phyloP scores from a whole-genome alignment of 352 stramenopile species.

The Peronosclerospora sorghi region DNA sequence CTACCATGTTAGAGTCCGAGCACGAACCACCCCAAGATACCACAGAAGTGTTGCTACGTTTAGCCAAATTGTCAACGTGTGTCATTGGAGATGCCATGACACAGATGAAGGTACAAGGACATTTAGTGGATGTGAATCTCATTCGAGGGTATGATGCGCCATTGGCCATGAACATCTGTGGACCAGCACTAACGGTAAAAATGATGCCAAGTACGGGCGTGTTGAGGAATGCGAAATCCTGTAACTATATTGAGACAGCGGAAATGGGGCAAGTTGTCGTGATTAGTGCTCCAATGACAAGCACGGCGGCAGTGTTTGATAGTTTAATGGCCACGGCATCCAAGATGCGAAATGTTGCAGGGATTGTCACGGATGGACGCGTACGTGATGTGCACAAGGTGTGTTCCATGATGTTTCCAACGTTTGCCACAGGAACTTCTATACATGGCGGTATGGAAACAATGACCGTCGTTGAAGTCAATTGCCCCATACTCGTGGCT shows the following conservation, averaged over 20 bases:
- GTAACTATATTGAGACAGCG: conserved; percentile 73
- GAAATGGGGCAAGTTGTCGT: conserved; percentile 72
- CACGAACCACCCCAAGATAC: conserved; percentile 9
- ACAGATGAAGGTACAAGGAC: conserved; percentile 66
- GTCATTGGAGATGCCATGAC: conserved; percentile 73
- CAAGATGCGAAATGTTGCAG: conserved; percentile 51
- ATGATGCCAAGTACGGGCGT: conserved; percentile 57
- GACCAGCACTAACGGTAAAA: conserved; percentile 66
- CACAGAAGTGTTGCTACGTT: conserved; percentile 40
- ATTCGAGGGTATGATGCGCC: conserved; percentile 62
- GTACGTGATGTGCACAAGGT: conserved; percentile 71
- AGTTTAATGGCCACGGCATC: conserved; percentile 54
- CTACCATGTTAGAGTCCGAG: conserved; percentile 57
- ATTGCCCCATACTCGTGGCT: conserved; percentile 49
- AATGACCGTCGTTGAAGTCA: conserved; percentile 61
- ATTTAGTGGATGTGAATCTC: conserved; percentile 67
- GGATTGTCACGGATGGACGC: conserved; percentile 63
- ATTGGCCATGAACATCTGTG: conserved; percentile 71
- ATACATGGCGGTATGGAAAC: conserved; percentile 50
- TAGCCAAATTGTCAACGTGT: conserved; percentile 76
- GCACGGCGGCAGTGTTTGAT: conserved; percentile 60
- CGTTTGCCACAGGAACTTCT: conserved; percentile 57
- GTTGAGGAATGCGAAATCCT: conserved; percentile 9
- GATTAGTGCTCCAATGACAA: conserved; percentile 47
- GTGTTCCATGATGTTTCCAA: conserved; percentile 52